Conservation (phyloP, 108 stramenopile genomes). For the Asterionellopsis glacialis region DNA sequence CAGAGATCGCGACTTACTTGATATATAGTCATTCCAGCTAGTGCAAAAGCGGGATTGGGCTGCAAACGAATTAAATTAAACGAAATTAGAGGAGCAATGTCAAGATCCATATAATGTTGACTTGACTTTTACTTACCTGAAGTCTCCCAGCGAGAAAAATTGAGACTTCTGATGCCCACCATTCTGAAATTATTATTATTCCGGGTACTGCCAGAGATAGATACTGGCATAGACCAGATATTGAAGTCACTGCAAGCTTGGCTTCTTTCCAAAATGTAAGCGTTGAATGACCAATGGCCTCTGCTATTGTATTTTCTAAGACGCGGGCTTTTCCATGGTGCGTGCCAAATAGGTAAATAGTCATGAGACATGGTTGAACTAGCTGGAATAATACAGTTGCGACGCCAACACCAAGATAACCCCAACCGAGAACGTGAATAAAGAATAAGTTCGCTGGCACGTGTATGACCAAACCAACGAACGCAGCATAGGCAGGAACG, state of each 20-base stretch:
- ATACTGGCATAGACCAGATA: conserved; percentile 38
- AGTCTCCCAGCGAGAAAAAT: conserved; percentile 60
- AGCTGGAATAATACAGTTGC: conserved; percentile 42
- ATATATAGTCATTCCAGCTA: conserved; percentile 63
- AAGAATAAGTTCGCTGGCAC: conserved; percentile 58
- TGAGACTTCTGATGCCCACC: conserved; percentile 61
- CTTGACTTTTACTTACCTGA: too few relatives aligned
- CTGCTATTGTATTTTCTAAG: conserved; percentile 21
- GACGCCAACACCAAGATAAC: conserved; percentile 52
- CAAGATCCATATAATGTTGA: too few relatives aligned
- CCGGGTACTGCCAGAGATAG: conserved; percentile 60
- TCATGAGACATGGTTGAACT: conserved; percentile 35
- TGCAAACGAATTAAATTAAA: too few relatives aligned
- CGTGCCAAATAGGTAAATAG: conserved; percentile 22
- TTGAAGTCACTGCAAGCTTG: conserved; percentile 12
- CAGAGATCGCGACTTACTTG: conserved; percentile 14
- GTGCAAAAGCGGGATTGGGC: conserved; percentile 40
- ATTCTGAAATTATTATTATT: conserved; percentile 56
- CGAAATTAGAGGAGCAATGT: too few relatives aligned
- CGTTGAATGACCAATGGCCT: conserved; percentile 16
- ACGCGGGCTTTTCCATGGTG: conserved; percentile 20
- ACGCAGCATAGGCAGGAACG: conserved; percentile 41
- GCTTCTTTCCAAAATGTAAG: conserved; percentile 31
- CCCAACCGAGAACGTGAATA: conserved; percentile 36
- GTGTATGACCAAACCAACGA: conserved; percentile 35